These are phyloP conservation scores for Aciculosporium take DNA, from an alignment of 2,329 filamentous ascomycete species.

Conservation along the genomic window DNA sequence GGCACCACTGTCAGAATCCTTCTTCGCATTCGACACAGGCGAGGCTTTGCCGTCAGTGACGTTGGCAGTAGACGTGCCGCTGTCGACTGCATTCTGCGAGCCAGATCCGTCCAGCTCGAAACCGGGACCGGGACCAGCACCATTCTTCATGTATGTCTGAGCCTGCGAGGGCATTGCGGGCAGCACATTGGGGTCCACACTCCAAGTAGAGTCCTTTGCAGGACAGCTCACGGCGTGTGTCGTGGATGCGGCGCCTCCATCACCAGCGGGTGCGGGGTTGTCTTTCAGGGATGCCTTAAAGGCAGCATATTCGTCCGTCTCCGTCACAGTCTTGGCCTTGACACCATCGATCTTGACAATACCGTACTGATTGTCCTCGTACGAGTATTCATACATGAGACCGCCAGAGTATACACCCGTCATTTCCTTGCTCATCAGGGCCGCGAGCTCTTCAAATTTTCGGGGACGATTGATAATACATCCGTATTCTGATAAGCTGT, in stretches of 20 bases:
- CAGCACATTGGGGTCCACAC: conserved; percentile 33
- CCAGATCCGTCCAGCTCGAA: conserved; percentile 35
- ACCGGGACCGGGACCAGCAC: conserved; percentile 40
- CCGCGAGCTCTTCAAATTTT: conserved; percentile 62
- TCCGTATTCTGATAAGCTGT: conserved; percentile 75
- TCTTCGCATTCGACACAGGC: conserved; percentile 11
- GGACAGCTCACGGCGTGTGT: conserved; percentile 36
- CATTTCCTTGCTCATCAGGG: conserved; percentile 77
- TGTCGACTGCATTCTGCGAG: conserved; percentile 36
- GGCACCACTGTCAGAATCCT: conserved; percentile 17
- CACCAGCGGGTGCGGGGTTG: conserved; percentile 35
- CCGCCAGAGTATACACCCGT: conserved; percentile 84
- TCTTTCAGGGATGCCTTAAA: conserved; percentile 33
- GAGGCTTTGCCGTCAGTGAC: conserved; percentile 19
- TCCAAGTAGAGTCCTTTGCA: conserved; percentile 32
- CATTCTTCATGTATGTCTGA: conserved; percentile 36
- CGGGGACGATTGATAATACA: conserved; percentile 66
- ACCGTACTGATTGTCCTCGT: conserved; percentile 67
- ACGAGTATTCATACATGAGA: conserved; percentile 87
- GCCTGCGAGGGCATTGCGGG: conserved; percentile 38
- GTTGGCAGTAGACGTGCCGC: conserved; percentile 31
- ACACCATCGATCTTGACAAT: conserved; percentile 57
- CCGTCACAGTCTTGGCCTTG: conserved; percentile 36
- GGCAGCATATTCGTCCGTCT: conserved; percentile 45
- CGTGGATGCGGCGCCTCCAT: conserved; percentile 34